Evolutionary conservation across 2,329 filamentous ascomycete genomes (phyloP).

Genomic region (Epichloe baconii): DNA sequence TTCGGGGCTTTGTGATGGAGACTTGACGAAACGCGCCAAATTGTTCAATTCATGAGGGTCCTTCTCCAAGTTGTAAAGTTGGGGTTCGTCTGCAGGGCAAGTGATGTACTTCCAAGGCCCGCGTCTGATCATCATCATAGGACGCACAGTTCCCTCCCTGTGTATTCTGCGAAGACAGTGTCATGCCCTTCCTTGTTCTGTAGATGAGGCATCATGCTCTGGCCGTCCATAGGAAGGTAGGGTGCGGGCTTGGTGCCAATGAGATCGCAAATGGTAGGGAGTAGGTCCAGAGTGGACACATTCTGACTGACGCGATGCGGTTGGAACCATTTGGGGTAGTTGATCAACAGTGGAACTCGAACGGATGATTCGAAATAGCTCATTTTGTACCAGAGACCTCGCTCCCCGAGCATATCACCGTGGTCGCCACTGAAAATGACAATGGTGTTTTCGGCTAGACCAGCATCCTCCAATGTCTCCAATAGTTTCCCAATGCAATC

Average conservation of each 20-base stretch:
- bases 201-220: constrained; percentile 69
- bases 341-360: constrained; percentile 75
- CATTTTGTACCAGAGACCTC: constrained; percentile 96
- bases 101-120: constrained; percentile 85
- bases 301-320: constrained; percentile 69
- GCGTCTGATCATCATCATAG: constrained; percentile 87
- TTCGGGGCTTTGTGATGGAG: constrained; percentile 24
- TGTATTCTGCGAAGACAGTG: constrained; percentile 90
- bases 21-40: constrained; percentile 38
- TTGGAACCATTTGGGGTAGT: constrained; percentile 61
- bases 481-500: constrained; percentile 80
- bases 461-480: constrained; percentile 63
- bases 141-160: constrained; percentile 79
- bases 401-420: constrained; percentile 90
- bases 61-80: constrained; percentile 65
- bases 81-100: constrained; percentile 70
- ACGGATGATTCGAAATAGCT: constrained; percentile 88
- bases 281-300: constrained; percentile 80
- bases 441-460: constrained; percentile 74
- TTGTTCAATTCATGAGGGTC: constrained; percentile 73
- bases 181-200: constrained; percentile 54
- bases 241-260: constrained; percentile 57
- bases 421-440: constrained; percentile 89
- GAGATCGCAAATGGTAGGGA: constrained; percentile 78
- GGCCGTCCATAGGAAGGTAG: constrained; percentile 72